Conservation (phyloP, 2,329 filamentous ascomycete genomes). For the Colletotrichum tamarilloi region DNA sequence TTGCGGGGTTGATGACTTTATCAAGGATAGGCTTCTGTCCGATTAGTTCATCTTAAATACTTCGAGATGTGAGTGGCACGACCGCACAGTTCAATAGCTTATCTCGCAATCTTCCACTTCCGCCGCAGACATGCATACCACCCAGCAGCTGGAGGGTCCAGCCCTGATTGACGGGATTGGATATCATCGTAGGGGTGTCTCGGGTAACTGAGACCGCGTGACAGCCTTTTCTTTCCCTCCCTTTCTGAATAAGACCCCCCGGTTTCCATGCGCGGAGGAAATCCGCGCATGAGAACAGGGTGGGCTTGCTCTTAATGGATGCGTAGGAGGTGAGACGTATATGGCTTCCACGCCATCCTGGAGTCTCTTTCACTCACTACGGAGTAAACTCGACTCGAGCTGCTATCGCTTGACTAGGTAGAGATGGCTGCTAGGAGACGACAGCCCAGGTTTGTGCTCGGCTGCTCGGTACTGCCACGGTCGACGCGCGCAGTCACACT, state of each 20-base stretch:
- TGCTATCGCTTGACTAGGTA: neutral
- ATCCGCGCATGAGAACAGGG: neutral
- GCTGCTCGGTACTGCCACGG: neutral
- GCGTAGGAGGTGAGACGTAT: no score
- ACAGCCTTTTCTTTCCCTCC: neutral
- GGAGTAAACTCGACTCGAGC: no score
- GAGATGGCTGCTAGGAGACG: no score
- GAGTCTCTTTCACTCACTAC: no score
- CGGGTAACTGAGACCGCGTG: conserved; percentile 30
- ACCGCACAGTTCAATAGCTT: neutral
- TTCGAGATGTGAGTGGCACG: neutral
- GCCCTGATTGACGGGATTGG: conserved; percentile 2
- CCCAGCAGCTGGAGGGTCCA: neutral
- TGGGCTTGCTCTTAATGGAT: neutral
- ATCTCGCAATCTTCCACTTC: conserved; percentile 13
- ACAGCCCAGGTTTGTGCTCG: neutral
- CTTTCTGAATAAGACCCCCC: neutral
- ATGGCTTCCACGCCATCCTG: neutral
- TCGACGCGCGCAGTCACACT: neutral
- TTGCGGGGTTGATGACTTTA: neutral
- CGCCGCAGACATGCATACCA: conserved; percentile 19
- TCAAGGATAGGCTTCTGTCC: neutral
- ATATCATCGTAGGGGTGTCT: conserved; percentile 16
- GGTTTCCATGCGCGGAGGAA: neutral
- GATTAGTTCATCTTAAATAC: neutral